Percentiles rank a stretch among this genome's conserved stretches.
These are phyloP conservation scores for Lolium rigidum DNA, from an alignment of 176 grass and related monocot genomes.

Conservation along the genomic window DNA sequence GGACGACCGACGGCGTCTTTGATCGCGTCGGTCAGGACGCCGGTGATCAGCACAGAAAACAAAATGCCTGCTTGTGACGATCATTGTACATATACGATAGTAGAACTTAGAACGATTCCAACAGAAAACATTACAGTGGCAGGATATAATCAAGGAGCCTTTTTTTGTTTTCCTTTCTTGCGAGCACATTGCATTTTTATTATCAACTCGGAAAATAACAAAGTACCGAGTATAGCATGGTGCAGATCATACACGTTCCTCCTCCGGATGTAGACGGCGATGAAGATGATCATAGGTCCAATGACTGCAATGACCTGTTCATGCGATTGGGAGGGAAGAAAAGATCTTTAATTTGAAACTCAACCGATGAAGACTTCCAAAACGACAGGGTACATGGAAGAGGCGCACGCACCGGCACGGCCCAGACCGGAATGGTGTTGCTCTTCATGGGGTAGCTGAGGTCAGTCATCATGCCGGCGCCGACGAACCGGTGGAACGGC, in stretches of 20 bases:
- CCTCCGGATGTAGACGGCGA: constrained; percentile 28
- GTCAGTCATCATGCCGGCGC: constrained; percentile 69
- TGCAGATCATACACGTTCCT: constrained; percentile 52
- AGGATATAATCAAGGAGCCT: not conserved
- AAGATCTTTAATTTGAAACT: not conserved
- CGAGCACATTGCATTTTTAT: not conserved
- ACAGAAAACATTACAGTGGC: not conserved
- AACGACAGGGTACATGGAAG: not conserved
- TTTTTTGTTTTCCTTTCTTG: not conserved
- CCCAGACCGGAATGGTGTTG: constrained; percentile 82
- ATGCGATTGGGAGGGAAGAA: not conserved
- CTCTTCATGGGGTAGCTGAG: constrained; percentile 68
- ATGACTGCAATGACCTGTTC: constrained; percentile 50
- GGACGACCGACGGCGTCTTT: constrained; percentile 56
- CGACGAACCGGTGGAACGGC: constrained; percentile 83
- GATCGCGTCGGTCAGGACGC: constrained; percentile 59
- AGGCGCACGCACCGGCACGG: constrained; percentile 42
- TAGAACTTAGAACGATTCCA: not conserved
- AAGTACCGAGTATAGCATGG: constrained; percentile 49
- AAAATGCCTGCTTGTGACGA: constrained; percentile 39
- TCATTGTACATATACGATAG: not conserved
- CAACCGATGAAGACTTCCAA: not conserved
- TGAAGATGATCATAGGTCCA: constrained; percentile 44
- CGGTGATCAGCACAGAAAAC: constrained; percentile 50
- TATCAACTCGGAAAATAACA: not conserved